Evolutionary conservation across 192 early-diverging fungal genomes (phyloP).

Genomic region (Dispira simplex): DNA sequence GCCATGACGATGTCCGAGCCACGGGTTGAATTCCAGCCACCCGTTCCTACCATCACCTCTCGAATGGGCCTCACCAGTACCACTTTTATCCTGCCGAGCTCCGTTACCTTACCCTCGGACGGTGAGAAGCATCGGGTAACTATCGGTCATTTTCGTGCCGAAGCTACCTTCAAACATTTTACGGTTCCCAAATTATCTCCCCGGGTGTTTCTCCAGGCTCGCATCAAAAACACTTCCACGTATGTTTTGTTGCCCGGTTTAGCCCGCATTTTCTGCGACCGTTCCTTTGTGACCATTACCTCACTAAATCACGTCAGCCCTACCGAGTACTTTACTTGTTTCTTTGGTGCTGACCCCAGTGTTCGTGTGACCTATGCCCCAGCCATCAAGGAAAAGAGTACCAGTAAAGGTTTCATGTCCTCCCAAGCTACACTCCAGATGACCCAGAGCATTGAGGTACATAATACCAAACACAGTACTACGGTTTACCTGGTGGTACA

Average conservation of each 20-base stretch:
- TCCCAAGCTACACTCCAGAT: neutral
- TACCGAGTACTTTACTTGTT: neutral
- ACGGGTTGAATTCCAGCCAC: no score
- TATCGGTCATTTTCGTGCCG: neutral
- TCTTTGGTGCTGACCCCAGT: slow-evolving; percentile 3
- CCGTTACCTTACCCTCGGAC: slow-evolving; percentile 6
- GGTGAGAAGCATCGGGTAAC: neutral
- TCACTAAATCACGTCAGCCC: neutral
- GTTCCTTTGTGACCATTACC: neutral
- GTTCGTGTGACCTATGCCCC: neutral
- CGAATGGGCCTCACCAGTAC: neutral
- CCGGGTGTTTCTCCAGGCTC: slow-evolving; percentile 1
- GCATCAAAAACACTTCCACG: slow-evolving; percentile 3
- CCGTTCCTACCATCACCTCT: neutral
- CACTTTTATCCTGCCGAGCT: neutral
- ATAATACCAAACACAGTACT: neutral
- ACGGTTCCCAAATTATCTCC: neutral
- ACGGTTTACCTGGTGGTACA: neutral
- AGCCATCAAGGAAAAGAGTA: neutral
- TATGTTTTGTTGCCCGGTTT: slow-evolving; percentile 6
- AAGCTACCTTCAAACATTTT: slow-evolving; percentile 4
- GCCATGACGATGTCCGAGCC: no score
- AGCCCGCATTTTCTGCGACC: slow-evolving; percentile 7
- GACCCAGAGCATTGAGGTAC: neutral
- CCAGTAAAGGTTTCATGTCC: neutral